Evolutionary conservation across 78 protist species (phyloP).

Genomic region (Dictyostelium intermedium): DNA sequence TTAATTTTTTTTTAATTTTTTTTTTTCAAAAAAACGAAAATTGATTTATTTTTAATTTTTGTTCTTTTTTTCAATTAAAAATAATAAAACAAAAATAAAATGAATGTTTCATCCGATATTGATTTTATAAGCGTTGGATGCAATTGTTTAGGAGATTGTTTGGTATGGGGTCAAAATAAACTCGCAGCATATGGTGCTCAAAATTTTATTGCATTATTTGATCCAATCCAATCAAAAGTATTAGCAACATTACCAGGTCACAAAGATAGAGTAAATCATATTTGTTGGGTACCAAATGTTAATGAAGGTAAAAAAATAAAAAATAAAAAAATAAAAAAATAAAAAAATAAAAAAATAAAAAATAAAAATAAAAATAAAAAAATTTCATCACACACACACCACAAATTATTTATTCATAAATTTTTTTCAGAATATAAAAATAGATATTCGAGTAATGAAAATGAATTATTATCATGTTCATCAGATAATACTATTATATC

Average conservation of each 20-base stretch:
- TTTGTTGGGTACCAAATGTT: slow-evolving; percentile 47
- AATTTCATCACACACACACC: not conserved
- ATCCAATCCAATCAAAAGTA: slow-evolving; percentile 12
- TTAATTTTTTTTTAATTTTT: too few species aligned
- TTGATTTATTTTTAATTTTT: too few species aligned
- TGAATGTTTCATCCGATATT: slow-evolving; percentile 1
- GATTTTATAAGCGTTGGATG: slow-evolving; percentile 74
- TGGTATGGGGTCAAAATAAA: slow-evolving; percentile 67
- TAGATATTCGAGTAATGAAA: slow-evolving; percentile 7
- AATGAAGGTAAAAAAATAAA: not conserved
- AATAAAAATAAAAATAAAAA: not conserved
- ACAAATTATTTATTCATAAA: too few species aligned
- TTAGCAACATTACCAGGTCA: slow-evolving; percentile 73
- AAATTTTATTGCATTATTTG: slow-evolving; percentile 42
- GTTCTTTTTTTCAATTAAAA: not conserved
- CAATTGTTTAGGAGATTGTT: slow-evolving; percentile 64
- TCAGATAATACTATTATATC: slow-evolving; percentile 54
- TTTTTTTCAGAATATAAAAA: not conserved
- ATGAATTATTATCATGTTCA: slow-evolving; percentile 38
- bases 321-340: not conserved
- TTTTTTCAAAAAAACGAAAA: not conserved
- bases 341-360: not conserved
- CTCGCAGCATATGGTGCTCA: slow-evolving; percentile 79
- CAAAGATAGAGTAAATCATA: slow-evolving; percentile 74
- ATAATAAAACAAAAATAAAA: not conserved